phyloP scores from a whole-genome alignment of 2,329 filamentous ascomycete species.

The Aspergillus thermomutatus region DNA sequence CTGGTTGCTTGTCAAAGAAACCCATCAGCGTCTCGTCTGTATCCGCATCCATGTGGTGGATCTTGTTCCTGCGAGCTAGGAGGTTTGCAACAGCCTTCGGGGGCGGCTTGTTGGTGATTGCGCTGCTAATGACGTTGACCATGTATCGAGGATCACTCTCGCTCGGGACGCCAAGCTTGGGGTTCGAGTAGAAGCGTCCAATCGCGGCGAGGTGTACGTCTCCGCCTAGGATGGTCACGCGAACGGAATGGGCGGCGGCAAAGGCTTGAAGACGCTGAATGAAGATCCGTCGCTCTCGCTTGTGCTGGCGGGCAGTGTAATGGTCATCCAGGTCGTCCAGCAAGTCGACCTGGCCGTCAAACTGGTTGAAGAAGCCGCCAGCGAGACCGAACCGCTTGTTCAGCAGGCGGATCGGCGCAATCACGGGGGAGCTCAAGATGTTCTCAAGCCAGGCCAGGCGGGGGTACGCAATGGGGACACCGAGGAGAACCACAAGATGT shows the following conservation, averaged over 20 bases:
- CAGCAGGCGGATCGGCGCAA: slow-evolving; percentile 82
- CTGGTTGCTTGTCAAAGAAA: slow-evolving; percentile 61
- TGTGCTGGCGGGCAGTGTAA: slow-evolving; percentile 89
- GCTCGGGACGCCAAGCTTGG: slow-evolving; percentile 53
- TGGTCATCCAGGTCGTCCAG: slow-evolving; percentile 65
- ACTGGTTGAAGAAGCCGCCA: slow-evolving; percentile 85
- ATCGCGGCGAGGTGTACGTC: slow-evolving; percentile 63
- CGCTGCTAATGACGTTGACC: slow-evolving; percentile 61
- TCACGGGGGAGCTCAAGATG: slow-evolving; percentile 78
- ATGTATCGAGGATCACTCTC: slow-evolving; percentile 62
- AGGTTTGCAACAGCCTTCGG: slow-evolving; percentile 64
- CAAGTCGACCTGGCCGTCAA: slow-evolving; percentile 72
- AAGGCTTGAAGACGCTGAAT: slow-evolving; percentile 62
- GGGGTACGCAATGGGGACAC: slow-evolving; percentile 67
- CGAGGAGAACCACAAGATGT: slow-evolving; percentile 61
- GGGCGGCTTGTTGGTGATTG: slow-evolving; percentile 67
- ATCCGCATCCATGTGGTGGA: slow-evolving; percentile 60
- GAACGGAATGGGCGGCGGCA: slow-evolving; percentile 53
- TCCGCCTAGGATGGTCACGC: slow-evolving; percentile 61
- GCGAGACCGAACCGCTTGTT: slow-evolving; percentile 87
- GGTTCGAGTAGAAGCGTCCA: slow-evolving; percentile 63
- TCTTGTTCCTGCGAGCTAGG: slow-evolving; percentile 61
- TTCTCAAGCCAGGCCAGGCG: slow-evolving; percentile 97
- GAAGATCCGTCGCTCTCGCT: slow-evolving; percentile 75
- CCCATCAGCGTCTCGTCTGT: slow-evolving; percentile 64